These are phyloP conservation scores for Gillenia trifoliata DNA, from an alignment of 306 rosid species.

Conservation along the genomic window DNA sequence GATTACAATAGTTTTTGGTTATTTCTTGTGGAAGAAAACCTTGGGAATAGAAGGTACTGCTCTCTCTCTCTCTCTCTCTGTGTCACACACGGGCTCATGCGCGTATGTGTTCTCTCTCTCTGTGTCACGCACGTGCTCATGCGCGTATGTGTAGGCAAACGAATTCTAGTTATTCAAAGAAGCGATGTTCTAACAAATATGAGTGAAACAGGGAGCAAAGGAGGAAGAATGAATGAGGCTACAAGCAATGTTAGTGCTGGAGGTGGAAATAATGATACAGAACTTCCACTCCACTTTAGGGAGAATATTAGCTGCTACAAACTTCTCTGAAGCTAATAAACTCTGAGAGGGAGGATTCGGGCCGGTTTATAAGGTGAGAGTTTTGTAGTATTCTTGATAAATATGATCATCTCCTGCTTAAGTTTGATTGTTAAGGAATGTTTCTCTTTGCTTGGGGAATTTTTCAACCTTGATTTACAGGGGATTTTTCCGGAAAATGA, in stretches of 20 bases:
- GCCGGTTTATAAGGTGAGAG: slow-evolving; percentile 41
- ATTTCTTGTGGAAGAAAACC: background rate
- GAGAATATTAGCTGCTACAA: slow-evolving; percentile 32
- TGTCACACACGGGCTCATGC: background rate
- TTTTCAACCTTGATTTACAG: background rate
- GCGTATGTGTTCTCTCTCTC: too few species aligned
- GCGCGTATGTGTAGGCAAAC: too few species aligned
- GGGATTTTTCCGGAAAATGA: slow-evolving; percentile 31
- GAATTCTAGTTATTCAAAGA: background rate
- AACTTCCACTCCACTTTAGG: slow-evolving; percentile 33
- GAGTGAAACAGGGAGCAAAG: background rate
- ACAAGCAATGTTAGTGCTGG: slow-evolving; percentile 19
- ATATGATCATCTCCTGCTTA: background rate
- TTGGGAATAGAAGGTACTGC: background rate
- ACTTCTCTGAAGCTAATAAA: slow-evolving; percentile 40
- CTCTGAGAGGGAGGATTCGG: slow-evolving; percentile 62
- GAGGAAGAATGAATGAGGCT: background rate
- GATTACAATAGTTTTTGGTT: background rate
- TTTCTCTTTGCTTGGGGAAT: background rate
- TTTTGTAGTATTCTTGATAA: background rate
- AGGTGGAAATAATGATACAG: slow-evolving; percentile 29
- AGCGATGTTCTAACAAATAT: background rate
- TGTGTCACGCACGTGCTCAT: too few species aligned
- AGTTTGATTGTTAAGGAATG: background rate
- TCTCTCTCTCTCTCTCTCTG: background rate